Conservation (phyloP, 1,284 basidiomycete species). For the Apiotrichum montevideense region DNA sequence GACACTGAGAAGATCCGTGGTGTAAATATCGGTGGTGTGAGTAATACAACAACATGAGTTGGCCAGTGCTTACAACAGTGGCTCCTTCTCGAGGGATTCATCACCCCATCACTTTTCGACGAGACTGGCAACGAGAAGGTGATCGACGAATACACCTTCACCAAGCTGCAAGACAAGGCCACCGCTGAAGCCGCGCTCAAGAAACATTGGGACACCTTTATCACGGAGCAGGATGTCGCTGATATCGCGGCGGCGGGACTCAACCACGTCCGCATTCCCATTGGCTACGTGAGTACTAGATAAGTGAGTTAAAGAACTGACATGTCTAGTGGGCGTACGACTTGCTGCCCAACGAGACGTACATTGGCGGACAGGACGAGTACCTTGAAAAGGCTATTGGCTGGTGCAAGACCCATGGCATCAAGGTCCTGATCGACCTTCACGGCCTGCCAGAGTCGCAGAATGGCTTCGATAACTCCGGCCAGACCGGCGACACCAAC, state of each 20-base stretch:
- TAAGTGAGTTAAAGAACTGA: not conserved
- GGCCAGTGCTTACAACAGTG: not conserved
- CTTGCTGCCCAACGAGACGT: constrained; percentile 65
- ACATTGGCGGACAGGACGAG: constrained; percentile 40
- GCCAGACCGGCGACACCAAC: constrained; percentile 54
- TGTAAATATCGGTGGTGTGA: constrained; percentile 47
- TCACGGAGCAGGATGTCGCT: constrained; percentile 81
- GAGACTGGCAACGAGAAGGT: constrained; percentile 36
- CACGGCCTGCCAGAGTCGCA: constrained; percentile 83
- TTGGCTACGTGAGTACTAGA: constrained; percentile 26
- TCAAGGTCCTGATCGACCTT: constrained; percentile 64
- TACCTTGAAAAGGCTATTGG: constrained; percentile 57
- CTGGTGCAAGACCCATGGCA: constrained; percentile 68
- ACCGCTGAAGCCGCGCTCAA: constrained; percentile 53
- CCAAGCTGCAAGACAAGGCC: constrained; percentile 58
- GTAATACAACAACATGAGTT: constrained; percentile 4
- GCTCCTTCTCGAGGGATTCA: constrained; percentile 32
- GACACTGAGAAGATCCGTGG: constrained; percentile 42
- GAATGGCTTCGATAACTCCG: constrained; percentile 76
- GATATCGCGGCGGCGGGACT: constrained; percentile 83
- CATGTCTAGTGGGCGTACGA: constrained; percentile 75
- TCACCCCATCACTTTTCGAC: constrained; percentile 42
- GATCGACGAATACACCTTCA: constrained; percentile 18
- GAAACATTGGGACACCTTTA: constrained; percentile 59
- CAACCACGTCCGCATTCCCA: constrained; percentile 57